Percentiles rank a stretch among this genome's conserved stretches.
These are phyloP conservation scores for Salmacisia buchloeana DNA, from an alignment of 1,284 basidiomycete genomes.

Conservation along the genomic window DNA sequence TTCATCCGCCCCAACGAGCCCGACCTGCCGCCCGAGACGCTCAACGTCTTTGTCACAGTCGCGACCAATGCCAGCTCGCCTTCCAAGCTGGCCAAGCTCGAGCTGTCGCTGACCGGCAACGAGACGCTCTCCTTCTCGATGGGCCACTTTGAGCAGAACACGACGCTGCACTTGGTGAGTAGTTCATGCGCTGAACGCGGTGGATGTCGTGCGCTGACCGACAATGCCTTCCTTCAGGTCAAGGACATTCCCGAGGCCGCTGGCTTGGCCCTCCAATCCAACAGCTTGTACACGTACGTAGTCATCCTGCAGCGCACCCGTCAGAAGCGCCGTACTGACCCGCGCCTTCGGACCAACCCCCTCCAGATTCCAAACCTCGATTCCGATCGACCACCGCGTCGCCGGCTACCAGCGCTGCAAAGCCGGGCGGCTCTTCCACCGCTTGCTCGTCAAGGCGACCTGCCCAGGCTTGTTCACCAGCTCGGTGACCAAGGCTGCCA, in stretches of 20 bases:
- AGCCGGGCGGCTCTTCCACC: slow-evolving; percentile 28
- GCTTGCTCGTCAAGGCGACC: slow-evolving; percentile 26
- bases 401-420: slow-evolving; percentile 31
- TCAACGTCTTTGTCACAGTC: slow-evolving; percentile 31
- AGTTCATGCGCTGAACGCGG: too few species aligned
- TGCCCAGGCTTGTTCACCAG: slow-evolving; percentile 23
- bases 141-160: slow-evolving; percentile 32
- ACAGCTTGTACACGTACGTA: slow-evolving; percentile 27
- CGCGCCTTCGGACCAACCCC: not conserved
- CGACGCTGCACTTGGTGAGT: slow-evolving; percentile 28
- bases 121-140: slow-evolving; percentile 28
- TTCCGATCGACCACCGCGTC: slow-evolving; percentile 27
- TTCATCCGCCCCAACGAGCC: slow-evolving; percentile 8
- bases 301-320: not conserved
- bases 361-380: not conserved
- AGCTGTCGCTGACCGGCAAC: slow-evolving; percentile 23
- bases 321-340: not conserved
- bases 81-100: slow-evolving; percentile 20
- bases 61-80: slow-evolving; percentile 24
- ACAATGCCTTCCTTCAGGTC: too few species aligned
- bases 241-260: slow-evolving; percentile 24
- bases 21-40: slow-evolving; percentile 6
- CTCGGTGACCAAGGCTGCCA: not conserved
- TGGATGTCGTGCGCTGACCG: too few species aligned
- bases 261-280: slow-evolving; percentile 24